Evolutionary conservation across 768 basidiomycete species (phyloP), one percentile per base, ranked within the genome.

Genomic region (Podaxis sp.): DNA sequence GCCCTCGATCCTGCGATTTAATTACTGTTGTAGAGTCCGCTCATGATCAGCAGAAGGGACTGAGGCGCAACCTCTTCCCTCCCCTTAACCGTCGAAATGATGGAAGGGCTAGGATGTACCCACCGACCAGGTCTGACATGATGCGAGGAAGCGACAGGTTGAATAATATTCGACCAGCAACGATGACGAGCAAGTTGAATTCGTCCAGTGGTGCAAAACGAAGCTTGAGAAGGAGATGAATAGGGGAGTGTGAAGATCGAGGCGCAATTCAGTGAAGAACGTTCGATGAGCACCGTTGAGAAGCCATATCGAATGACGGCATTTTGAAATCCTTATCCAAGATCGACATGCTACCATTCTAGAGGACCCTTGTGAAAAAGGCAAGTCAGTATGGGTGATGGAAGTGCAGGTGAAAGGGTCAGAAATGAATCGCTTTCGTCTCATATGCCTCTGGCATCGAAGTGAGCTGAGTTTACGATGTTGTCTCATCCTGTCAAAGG

Each of bases 381-480:
- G 32, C 32, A 32, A 32, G 32, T 32, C 32, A 32, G 32, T 32
- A 9, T 32, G 32, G 32, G 32, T 9, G 32, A 32, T n/a, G 42
- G n/a, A n/a, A 44, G 6, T 14, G 18, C 1, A 23, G 4, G 27
- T 36, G 62, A 38, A 56, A 63, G 27, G 59, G 56, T 83, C 81
- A 83, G 73, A 72, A 65, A 64, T 70, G 62, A 60, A 72, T 72
- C 76, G 77, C 65, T 57, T 79, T 82, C 73, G 79, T 85, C 83
- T 84, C 83, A 79, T 79, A 63, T 73, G 74, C 80, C 65, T 65
- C 66, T 56, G 70, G 78, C 76, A 55, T 84, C 83, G 83, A 84
- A 83, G 83, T 85, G 83, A 85, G 83, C 83, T 85, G 83, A 84
- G 83, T 83, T 79, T 67, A 69, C 68, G 67, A 66, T 61, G 40